A percentile compares a stretch with the other conserved stretches of the same genome.
phyloP scores from a whole-genome alignment of 163 green algal species.

The Chloroidium sp. region DNA sequence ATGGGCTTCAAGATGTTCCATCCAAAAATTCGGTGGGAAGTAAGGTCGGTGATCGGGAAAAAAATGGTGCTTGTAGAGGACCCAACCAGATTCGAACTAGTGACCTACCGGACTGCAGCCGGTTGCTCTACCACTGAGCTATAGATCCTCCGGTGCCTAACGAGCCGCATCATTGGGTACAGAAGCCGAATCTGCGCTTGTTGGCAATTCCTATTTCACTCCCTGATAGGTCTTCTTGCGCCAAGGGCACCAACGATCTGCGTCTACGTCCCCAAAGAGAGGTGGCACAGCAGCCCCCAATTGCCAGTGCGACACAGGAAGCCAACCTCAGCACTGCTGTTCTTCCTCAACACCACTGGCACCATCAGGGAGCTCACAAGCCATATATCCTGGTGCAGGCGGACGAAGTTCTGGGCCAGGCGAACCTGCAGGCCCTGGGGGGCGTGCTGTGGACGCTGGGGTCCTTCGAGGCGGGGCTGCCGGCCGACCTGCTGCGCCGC shows the following conservation, averaged over 20 bases:
- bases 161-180: too few relatives aligned
- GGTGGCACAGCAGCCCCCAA: background rate
- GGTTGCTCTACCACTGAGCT: constrained; percentile 24
- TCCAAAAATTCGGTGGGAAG: too few relatives aligned
- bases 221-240: background rate
- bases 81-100: constrained; percentile 14
- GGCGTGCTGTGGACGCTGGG: background rate
- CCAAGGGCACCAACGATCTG: background rate
- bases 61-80: background rate
- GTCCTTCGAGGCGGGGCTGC: background rate
- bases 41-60: too few relatives aligned
- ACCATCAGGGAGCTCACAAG: background rate
- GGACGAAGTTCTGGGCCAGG: background rate
- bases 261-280: background rate
- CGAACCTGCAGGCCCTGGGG: background rate
- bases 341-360: background rate
- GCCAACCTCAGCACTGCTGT: background rate
- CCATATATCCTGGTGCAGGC: background rate
- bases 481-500: background rate
- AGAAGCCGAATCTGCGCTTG: too few relatives aligned
- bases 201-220: too few relatives aligned
- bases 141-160: background rate
- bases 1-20: too few relatives aligned
- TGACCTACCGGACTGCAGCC: constrained; percentile 20
- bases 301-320: background rate